A percentile compares a stretch with the other conserved stretches of the same genome.
Conservation (phyloP, 2,329 filamentous ascomycete species). For the Sclerotinia nivalis region DNA sequence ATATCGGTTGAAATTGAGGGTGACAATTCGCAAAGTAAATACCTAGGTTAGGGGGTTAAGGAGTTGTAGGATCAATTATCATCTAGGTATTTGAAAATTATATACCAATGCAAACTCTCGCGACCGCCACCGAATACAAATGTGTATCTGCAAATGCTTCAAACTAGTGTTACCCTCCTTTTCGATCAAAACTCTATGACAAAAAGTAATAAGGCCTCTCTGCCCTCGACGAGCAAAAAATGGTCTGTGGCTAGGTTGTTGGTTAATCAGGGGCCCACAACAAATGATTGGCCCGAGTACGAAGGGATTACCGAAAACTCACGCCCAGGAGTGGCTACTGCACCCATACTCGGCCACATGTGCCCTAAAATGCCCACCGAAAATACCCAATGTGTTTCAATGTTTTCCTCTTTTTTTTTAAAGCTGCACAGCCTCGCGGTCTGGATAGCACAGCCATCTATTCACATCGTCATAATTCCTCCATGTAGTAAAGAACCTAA, state of each 20-base stretch:
- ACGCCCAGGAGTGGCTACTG: constrained; percentile 20
- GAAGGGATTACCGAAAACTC: constrained; percentile 7
- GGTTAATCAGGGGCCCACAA: background rate
- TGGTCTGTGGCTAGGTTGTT: background rate
- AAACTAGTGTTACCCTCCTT: background rate
- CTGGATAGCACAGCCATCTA: constrained; percentile 17
- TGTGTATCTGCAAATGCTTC: background rate
- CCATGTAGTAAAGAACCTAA: background rate
- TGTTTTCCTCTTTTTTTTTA: background rate
- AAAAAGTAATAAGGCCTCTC: background rate
- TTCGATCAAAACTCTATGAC: background rate
- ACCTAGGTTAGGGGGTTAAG: background rate
- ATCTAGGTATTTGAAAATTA: background rate
- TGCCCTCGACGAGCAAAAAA: constrained; percentile 8
- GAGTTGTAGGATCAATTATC: constrained; percentile 1
- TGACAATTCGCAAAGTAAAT: background rate
- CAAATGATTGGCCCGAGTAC: constrained; percentile 20
- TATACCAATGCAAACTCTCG: background rate
- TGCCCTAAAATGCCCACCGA: constrained; percentile 9
- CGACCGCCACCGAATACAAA: background rate
- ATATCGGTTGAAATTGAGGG: background rate
- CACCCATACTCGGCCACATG: constrained; percentile 18
- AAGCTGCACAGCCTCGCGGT: constrained; percentile 8
- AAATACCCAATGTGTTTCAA: background rate
- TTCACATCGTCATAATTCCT: constrained; percentile 17